Base-by-base conservation (phyloP, 2,329 filamentous ascomycete genomes). In the Leptosphaerulina australis region DNA sequence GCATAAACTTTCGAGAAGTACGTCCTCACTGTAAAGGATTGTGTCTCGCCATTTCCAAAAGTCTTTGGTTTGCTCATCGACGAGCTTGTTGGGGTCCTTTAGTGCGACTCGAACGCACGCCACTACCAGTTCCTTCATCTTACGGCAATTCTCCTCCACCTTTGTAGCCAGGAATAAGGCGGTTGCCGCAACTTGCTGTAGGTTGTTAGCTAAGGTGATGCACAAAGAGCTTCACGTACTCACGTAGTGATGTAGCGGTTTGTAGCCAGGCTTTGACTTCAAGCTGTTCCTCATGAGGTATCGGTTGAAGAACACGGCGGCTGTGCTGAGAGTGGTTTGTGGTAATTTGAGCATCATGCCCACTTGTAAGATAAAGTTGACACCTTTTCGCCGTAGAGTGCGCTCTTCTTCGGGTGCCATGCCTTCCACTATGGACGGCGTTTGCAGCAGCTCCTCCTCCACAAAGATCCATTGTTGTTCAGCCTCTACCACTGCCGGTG, bases 31-130 rank as follows among this genome's bases (percentile, higher is more conserved):
- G 59, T 88, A 87, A 11, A 97, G 78, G 49, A 99, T 96, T 50
- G 88, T 94, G 69, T 99, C 94, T 54, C 91, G 85, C 94, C 94
- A 99, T 66, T 89, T 85, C 94, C 94, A 99, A 71, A 94, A 99
- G 69, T 99, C 94, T 68, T 97, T 97, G 61, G 89, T 95, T 73
- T 97, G 92, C 74, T 97, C 94, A 69, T 99, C 94, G 43, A 97
- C 90, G 44, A 93, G 80, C 51, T 97, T 83, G 64, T 91, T 89
- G 1, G 90, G 81, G 62, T 97, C 93, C 77, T 99, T 97, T 73
- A 97, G 91, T 21, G 93, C 94, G 15, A 97, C 91, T 59, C 93
- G 90, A 53, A 91, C 94, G 64, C 96, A 94, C 1, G 92, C 90
- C 24, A 97, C 88, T 59, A 99, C 93, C 53, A 99, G 82, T 59